phyloP scores from a whole-genome alignment of 2,329 filamentous ascomycete genomes.

The Tolypocladium tundrense region DNA sequence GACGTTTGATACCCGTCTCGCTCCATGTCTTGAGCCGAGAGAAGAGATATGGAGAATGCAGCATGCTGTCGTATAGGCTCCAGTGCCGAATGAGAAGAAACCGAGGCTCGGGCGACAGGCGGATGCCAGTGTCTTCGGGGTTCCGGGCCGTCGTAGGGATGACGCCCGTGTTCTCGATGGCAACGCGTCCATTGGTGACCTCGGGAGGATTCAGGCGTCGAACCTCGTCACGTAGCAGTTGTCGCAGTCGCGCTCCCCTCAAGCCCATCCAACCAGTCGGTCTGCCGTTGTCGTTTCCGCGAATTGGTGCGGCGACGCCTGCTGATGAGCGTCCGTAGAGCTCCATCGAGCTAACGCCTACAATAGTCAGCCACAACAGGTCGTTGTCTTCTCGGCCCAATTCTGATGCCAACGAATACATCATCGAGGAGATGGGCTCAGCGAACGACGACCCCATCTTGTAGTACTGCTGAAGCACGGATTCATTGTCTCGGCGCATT shows the following conservation, averaged over 20 bases:
- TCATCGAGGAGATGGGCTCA: slow-evolving; percentile 86
- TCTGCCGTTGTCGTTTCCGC: slow-evolving; percentile 42
- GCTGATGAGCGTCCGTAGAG: slow-evolving; percentile 79
- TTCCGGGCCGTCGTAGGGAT: slow-evolving; percentile 83
- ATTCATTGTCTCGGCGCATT: slow-evolving; percentile 68
- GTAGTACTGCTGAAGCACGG: slow-evolving; percentile 72
- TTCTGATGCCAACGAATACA: slow-evolving; percentile 91
- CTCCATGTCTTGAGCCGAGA: slow-evolving; percentile 91
- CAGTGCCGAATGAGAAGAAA: slow-evolving; percentile 91
- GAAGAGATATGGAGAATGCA: slow-evolving; percentile 91
- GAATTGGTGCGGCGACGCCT: slow-evolving; percentile 56
- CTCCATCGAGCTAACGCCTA: slow-evolving; percentile 90
- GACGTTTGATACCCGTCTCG: slow-evolving; percentile 73
- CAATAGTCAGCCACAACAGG: slow-evolving; percentile 86
- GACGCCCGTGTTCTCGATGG: slow-evolving; percentile 62
- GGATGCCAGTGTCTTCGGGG: slow-evolving; percentile 84
- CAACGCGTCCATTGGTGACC: slow-evolving; percentile 47
- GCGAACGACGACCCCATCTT: slow-evolving; percentile 80
- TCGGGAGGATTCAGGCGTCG: slow-evolving; percentile 80
- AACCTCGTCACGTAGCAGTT: slow-evolving; percentile 85
- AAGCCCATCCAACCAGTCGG: slow-evolving; percentile 70
- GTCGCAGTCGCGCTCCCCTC: slow-evolving; percentile 72
- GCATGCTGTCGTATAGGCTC: slow-evolving; percentile 97
- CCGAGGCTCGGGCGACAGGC: slow-evolving; percentile 84
- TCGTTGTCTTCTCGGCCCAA: slow-evolving; percentile 95